Conservation (phyloP, 2,329 filamentous ascomycete genomes). For the Triangularia verruculosa region DNA sequence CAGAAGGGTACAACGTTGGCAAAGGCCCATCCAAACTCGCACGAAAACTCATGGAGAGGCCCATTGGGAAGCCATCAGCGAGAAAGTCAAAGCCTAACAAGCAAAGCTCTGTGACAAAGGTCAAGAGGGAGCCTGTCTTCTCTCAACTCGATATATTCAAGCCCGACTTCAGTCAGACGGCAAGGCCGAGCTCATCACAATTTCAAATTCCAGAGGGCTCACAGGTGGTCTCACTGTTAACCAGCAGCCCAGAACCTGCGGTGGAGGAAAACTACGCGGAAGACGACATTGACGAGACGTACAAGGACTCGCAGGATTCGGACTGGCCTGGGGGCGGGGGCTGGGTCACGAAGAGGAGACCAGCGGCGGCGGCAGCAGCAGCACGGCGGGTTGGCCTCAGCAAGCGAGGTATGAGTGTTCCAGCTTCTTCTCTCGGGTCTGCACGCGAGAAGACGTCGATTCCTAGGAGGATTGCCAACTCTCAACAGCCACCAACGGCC, state of each 20-base stretch:
- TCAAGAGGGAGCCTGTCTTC: slow-evolving; percentile 16
- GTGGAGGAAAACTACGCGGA: slow-evolving; percentile 38
- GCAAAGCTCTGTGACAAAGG: neutral
- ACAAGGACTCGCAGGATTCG: slow-evolving; percentile 25
- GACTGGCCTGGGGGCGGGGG: slow-evolving; percentile 17
- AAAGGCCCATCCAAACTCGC: slow-evolving; percentile 13
- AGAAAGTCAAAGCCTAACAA: slow-evolving; percentile 5
- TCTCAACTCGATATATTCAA: neutral
- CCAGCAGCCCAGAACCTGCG: slow-evolving; percentile 33
- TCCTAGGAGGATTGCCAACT: slow-evolving; percentile 9
- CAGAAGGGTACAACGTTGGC: neutral
- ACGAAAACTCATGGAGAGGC: slow-evolving; percentile 18
- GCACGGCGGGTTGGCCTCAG: neutral
- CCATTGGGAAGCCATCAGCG: slow-evolving; percentile 22
- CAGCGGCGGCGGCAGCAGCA: neutral
- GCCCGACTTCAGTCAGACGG: neutral
- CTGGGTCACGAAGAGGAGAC: slow-evolving; percentile 24
- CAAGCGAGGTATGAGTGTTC: slow-evolving; percentile 13
- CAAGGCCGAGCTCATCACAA: neutral
- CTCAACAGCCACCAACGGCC: neutral
- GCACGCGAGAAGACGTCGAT: slow-evolving; percentile 3
- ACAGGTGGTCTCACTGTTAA: slow-evolving; percentile 39
- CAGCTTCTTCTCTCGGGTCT: slow-evolving; percentile 1
- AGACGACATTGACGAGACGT: slow-evolving; percentile 39
- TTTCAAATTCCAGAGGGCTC: slow-evolving; percentile 36